Evolutionary conservation across 805 yeast species (phyloP), one percentile per base, ranked within the genome.

Genomic region (Zygotorulaspora danielsina): DNA sequence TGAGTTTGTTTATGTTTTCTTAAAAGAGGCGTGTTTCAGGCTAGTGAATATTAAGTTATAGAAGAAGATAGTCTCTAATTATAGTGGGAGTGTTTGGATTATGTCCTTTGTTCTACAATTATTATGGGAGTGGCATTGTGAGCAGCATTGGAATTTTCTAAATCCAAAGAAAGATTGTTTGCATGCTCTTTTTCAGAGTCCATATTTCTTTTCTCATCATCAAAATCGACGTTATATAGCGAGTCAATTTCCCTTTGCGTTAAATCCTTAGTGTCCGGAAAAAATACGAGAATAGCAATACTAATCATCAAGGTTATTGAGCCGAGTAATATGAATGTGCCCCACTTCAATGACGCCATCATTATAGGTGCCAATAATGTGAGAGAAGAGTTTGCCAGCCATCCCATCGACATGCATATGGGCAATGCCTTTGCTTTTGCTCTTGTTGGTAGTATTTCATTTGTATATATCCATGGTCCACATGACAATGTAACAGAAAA

Each of bases 401-500:
- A 75, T 2, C 75, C 70, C 10, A 64, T 53, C 18, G 70, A 55
- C 69, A 72, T 68, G 32, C 75, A 67, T 4, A 73, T 45, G 0
- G 76, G 62, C 18, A 69, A 55, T 0, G 77, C 78, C 46, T 71
- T 73, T 0, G 72, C 58, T 44, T 75, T 69, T 1, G 73, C 69
- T 19, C 58, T 57, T 1, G 56, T 55, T 0, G 76, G 75, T 30
- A 76, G 66, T 4, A 74, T 55, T 47, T 76, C 81, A 35, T 70
- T 66, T 4, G 74, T 65, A 49, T 73, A 75, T 15, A 76, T 53
- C 74, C 73, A 69, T 22, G 76, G 67, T 3, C 68, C 68, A 30
- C 77, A 66, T 1, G 71, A 59, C 10, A 76, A 55, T 1, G 76
- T 64, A 1, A 75, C 53, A 1, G 78, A 64, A 50, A 69, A 71